These are phyloP conservation scores for Candida taoyuanica DNA, from an alignment of 805 yeast genomes.

Conservation along the genomic window DNA sequence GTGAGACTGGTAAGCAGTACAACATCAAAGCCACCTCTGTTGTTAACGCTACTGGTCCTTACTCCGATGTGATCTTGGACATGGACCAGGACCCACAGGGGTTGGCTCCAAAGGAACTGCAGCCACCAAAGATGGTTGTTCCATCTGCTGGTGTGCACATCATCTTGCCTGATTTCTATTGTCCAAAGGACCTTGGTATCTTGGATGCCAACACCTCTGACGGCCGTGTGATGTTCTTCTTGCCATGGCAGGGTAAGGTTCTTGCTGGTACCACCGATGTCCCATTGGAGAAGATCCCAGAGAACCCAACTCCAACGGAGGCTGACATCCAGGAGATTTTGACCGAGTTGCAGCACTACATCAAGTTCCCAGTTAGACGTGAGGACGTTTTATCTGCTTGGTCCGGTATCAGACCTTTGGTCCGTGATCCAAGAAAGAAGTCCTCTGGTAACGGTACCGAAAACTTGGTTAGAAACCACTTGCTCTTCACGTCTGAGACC, in stretches of 20 bases:
- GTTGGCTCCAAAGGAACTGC: constrained; percentile 47
- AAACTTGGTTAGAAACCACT: constrained; percentile 86
- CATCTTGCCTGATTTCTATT: constrained; percentile 86
- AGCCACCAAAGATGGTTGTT: constrained; percentile 75
- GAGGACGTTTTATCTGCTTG: constrained; percentile 92
- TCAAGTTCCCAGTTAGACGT: constrained; percentile 82
- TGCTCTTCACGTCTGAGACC: constrained; percentile 64
- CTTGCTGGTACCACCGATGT: constrained; percentile 96
- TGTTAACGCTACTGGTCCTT: constrained; percentile 94
- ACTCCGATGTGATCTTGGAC: constrained; percentile 75
- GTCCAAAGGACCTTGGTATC: constrained; percentile 83
- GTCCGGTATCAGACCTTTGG: constrained; percentile 96
- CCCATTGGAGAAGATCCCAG: constrained; percentile 67
- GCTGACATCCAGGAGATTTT: constrained; percentile 85
- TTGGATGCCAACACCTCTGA: constrained; percentile 90
- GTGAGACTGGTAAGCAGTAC: constrained; percentile 60
- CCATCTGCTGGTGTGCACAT: constrained; percentile 95
- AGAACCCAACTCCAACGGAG: constrained; percentile 79
- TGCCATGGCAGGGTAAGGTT: constrained; percentile 98
- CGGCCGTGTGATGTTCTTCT: constrained; percentile 93
- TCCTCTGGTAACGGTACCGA: constrained; percentile 55
- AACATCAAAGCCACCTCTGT: constrained; percentile 66
- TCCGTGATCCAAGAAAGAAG: constrained; percentile 65
- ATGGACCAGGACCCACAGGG: constrained; percentile 77
- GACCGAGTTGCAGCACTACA: constrained; percentile 82